Evolutionary conservation across 1,284 basidiomycete species (phyloP), one percentile per base, ranked within the genome.

Genomic region (Apiotrichum siamense): DNA sequence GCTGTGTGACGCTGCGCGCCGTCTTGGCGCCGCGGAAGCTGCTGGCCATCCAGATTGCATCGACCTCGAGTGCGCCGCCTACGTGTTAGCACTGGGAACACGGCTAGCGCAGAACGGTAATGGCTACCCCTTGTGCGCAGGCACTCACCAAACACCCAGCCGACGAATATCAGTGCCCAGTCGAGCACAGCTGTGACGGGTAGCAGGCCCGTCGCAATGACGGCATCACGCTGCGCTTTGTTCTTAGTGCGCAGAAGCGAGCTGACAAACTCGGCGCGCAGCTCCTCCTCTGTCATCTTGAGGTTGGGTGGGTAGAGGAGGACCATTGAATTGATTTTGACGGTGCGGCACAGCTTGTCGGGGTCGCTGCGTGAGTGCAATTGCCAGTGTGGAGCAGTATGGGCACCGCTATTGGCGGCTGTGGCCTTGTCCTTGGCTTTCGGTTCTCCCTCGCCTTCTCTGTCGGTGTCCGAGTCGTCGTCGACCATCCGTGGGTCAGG

Each of bases 221-320:
- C 53, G 18, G 58, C 55, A 25, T 60, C 58, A n/a, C 52, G 46
- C 50, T 60, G 49, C 33, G 58, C 58, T 42, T 58, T 57, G 36
- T 32, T 38, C 42, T 60, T 57, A 4, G 58, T 60, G 17, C 58
- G 31, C 41, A 60, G 42, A 26, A 60, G 47, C 18, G 44, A 50
- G 53, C 54, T 50, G 41, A 60, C 42, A 23, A 60, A 57, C 41
- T 58, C 55, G 35, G 27, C 40, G n/a, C 44, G 43, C 21, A 60
- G 41, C 45, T 59, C 43, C 6, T 54, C 52, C 12, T 36, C 44
- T 3, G 49, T 51, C 35, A 54, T 27, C 32, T 37, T 20, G 35
- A 59, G 48, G 17, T 24, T 21, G 12, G 52, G 50, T 3, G 58
- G 58, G 42, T 60, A 60, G 27, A 60, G 47, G 43, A 60, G 50